Conservation (phyloP, 139 green algal genomes). For the Klebsormidium nitens region DNA sequence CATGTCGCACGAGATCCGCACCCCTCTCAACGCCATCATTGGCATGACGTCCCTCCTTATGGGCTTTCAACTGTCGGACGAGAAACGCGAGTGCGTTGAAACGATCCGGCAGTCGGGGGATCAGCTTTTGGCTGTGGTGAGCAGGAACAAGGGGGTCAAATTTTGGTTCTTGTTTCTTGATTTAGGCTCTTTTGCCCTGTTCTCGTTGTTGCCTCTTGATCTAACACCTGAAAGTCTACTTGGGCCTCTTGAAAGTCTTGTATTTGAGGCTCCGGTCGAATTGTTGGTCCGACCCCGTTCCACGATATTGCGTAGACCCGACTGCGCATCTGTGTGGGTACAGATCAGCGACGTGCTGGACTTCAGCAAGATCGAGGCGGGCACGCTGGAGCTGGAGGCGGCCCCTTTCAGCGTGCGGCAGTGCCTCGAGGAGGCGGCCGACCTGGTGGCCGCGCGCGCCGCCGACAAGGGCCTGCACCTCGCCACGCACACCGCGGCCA, state of each 20-base stretch:
- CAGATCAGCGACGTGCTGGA: too few relatives aligned
- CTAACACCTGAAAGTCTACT: too few relatives aligned
- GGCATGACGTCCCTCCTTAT: constrained; percentile 16
- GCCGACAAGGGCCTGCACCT: constrained; percentile 20
- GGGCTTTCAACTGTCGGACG: constrained; percentile 15
- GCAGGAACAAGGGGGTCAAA: too few relatives aligned
- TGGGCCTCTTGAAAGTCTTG: too few relatives aligned
- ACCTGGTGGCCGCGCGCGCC: constrained; percentile 13
- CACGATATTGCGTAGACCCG: too few relatives aligned
- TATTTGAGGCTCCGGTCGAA: too few relatives aligned
- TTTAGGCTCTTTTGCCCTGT: too few relatives aligned
- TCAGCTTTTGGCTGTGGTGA: too few relatives aligned
- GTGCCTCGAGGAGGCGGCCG: constrained; percentile 9
- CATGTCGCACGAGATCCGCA: constrained; percentile 65
- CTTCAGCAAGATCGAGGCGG: constrained; percentile 28
- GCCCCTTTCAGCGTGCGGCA: constrained; percentile 8
- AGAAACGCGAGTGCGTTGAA: constrained; percentile 11
- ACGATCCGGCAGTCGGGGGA: constrained; percentile 15
- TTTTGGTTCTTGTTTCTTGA: too few relatives aligned
- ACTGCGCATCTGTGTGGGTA: too few relatives aligned
- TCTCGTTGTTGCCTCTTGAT: too few relatives aligned
- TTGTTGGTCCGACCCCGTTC: too few relatives aligned
- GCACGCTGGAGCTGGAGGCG: constrained; percentile 2
- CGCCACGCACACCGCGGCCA: not conserved
- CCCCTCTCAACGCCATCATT: constrained; percentile 43